Percentiles rank a stretch among this genome's conserved stretches.
phyloP scores from a whole-genome alignment of 2,329 filamentous ascomycete species.

The Aspergillus awamori region DNA sequence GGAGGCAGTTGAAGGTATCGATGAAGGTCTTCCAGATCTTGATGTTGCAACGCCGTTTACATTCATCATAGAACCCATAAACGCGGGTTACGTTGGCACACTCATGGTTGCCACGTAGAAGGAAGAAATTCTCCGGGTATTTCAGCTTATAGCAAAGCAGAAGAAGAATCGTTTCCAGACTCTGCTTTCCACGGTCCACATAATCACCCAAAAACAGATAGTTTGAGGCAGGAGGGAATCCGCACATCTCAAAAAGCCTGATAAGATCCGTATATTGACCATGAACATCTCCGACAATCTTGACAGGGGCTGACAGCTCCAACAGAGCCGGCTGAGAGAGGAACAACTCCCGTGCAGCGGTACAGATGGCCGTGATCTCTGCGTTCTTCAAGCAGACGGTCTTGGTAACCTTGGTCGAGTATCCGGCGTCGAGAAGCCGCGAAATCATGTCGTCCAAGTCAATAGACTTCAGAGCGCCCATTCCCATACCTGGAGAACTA shows the following conservation, averaged over 20 bases:
- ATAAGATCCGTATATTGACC: constrained; percentile 96
- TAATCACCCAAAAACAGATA: constrained; percentile 96
- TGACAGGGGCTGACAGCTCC: constrained; percentile 91
- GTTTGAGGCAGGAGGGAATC: constrained; percentile 88
- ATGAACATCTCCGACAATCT: constrained; percentile 96
- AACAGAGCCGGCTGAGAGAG: constrained; percentile 88
- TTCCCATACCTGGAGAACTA: constrained; percentile 68
- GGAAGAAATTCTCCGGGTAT: constrained; percentile 95
- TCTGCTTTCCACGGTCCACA: constrained; percentile 94
- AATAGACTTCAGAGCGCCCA: constrained; percentile 87
- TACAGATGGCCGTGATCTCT: constrained; percentile 92
- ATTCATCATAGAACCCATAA: constrained; percentile 98
- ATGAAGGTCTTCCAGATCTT: constrained; percentile 99
- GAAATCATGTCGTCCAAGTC: constrained; percentile 98
- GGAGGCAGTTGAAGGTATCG: constrained; percentile 93
- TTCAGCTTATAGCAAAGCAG: constrained; percentile 96
- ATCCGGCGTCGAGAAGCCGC: constrained; percentile 88
- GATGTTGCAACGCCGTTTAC: constrained; percentile 92
- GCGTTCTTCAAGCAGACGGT: constrained; percentile 96
- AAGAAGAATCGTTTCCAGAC: constrained; percentile 88
- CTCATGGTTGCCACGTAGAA: constrained; percentile 92
- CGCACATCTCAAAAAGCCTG: constrained; percentile 98
- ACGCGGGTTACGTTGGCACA: constrained; percentile 95
- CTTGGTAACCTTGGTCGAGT: constrained; percentile 96
- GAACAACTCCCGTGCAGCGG: constrained; percentile 83